Evolutionary conservation across 805 yeast genomes (phyloP).

Genomic region (Lachancea quebecensis): DNA sequence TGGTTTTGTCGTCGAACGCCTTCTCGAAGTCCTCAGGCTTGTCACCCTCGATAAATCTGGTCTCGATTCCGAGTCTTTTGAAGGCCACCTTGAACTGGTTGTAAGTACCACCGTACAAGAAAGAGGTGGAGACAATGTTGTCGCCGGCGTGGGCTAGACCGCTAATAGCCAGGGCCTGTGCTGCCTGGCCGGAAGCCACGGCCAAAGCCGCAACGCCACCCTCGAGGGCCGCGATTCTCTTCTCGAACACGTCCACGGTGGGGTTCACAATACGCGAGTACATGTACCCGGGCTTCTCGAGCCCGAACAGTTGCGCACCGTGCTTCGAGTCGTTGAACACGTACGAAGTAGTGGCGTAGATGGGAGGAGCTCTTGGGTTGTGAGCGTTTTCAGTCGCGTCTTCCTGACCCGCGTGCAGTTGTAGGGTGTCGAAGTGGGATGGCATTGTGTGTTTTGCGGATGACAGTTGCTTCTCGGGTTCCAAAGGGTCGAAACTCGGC

Average conservation of each 20-base stretch:
- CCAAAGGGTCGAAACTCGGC: too few species aligned
- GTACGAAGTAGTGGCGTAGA: conserved; percentile 86
- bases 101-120: conserved; percentile 91
- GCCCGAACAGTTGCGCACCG: conserved; percentile 85
- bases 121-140: conserved; percentile 81
- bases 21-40: conserved; percentile 61
- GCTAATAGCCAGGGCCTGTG: conserved; percentile 78
- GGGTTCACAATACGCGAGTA: conserved; percentile 92
- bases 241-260: conserved; percentile 84
- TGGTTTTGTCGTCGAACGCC: conserved; percentile 74
- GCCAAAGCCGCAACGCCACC: conserved; percentile 89
- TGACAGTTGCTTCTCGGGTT: not conserved
- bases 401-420: conserved; percentile 91
- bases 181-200: conserved; percentile 93
- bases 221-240: conserved; percentile 88
- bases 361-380: conserved; percentile 85
- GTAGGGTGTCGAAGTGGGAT: conserved; percentile 80
- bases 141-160: conserved; percentile 85
- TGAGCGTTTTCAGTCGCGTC: conserved; percentile 52
- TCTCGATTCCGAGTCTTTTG: conserved; percentile 80
- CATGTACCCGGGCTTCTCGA: conserved; percentile 77
- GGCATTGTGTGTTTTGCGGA: conserved; percentile 31
- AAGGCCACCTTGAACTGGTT: conserved; percentile 91
- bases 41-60: conserved; percentile 81
- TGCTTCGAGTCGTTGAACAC: conserved; percentile 83